Evolutionary conservation across 1,284 basidiomycete genomes (phyloP).

Genomic region (Austropuccinia psidii): DNA sequence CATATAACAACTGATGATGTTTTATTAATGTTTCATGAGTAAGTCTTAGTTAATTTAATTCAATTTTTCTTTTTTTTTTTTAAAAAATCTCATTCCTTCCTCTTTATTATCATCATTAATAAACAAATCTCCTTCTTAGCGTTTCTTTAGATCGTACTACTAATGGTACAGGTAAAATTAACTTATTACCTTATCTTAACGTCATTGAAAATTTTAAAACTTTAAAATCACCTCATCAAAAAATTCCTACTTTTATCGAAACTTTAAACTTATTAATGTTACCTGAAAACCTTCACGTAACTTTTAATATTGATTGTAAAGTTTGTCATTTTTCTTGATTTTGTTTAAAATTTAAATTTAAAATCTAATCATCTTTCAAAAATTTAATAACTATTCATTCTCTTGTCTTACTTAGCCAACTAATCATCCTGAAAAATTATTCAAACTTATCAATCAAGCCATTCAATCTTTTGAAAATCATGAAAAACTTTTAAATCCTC

Average conservation of each 20-base stretch:
- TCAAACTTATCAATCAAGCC: slow-evolving; percentile 69
- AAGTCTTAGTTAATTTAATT: slow-evolving; percentile 47
- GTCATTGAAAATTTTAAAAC: slow-evolving; percentile 80
- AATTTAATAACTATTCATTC: background rate
- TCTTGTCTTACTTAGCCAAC: slow-evolving; percentile 61
- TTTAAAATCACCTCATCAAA: slow-evolving; percentile 61
- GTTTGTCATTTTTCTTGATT: slow-evolving; percentile 43
- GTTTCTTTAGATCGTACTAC: slow-evolving; percentile 53
- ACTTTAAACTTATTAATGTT: slow-evolving; percentile 72
- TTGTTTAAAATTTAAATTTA: background rate
- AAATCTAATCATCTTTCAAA: background rate
- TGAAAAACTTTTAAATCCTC: slow-evolving; percentile 72
- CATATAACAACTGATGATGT: slow-evolving; percentile 85
- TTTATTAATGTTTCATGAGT: slow-evolving; percentile 94
- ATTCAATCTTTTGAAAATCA: slow-evolving; percentile 66
- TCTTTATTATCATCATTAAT: background rate
- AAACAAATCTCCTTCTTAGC: background rate
- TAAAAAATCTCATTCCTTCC: background rate
- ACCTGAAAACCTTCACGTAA: slow-evolving; percentile 63
- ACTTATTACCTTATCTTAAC: slow-evolving; percentile 1
- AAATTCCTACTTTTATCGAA: slow-evolving; percentile 76
- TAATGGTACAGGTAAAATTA: slow-evolving; percentile 51
- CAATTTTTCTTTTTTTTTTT: background rate
- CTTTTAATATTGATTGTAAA: slow-evolving; percentile 59
- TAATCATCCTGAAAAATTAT: slow-evolving; percentile 80